Base-by-base conservation (phyloP, 371 early-diverging fungal species). In the Capillidium rhysosporum region DNA sequence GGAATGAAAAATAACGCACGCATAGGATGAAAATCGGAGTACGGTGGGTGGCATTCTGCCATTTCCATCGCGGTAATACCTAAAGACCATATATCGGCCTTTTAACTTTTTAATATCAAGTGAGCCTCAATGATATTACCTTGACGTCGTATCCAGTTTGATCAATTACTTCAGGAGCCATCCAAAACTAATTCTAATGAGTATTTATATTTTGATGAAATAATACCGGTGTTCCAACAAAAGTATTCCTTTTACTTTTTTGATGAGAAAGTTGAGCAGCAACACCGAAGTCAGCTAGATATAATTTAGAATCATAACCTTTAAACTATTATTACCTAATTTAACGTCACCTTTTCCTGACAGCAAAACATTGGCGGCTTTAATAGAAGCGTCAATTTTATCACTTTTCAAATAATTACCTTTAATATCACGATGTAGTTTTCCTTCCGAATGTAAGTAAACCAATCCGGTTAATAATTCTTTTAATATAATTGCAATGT, bases 31-130 rank as follows among this genome's bases (percentile, higher is more conserved):
- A 85, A 74, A 46, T 92, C 87, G 2, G 90, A 80, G 61, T 86
- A 82, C 3, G 98, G 98, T 28, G 95, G 92, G 61, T 84, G 80
- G 1, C 93, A 91, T 55, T 79, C 82, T 18, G 94, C 91, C 47
- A 98, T 68, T 65, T 98, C 98, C 26, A 96, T 93, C 0, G 98
- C 91, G 0, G 97, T 93, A 55, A 98, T 95, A 16, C 98, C 99
- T 26, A 98, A 69, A 41, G 91, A 88, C 99, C 99, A 99, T 31
- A 97, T 92, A 69, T 99, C 99, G 0, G 93, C 95, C 65, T 69
- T 57, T 45, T 8, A 29, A n/a, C 41, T 30, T 51, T 18, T 23
- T 18, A 23, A 41, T 24, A 52, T 58, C 29, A 26, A 46, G 21
- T 30, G n/a, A 23, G 34, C 0, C 24, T 59, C 59, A 24, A 34